Base-by-base conservation (phyloP, 345 rosid genomes). In the Garcia nutans region DNA sequence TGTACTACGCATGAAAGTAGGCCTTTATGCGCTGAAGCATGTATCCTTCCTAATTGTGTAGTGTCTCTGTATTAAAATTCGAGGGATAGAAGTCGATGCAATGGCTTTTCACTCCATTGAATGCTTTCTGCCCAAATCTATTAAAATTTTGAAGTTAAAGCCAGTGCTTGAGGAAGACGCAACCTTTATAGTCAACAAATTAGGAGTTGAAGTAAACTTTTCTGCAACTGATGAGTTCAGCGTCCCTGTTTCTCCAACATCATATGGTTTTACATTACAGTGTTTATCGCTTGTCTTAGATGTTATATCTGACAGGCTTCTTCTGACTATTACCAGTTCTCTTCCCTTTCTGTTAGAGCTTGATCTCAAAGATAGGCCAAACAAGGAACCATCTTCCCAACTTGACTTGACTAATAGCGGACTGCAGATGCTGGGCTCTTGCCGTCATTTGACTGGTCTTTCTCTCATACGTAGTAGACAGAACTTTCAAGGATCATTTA, bases 341-440 rank as follows among this genome's bases (percentile, higher is more conserved):
- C 82, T 91, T 66, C 88, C 93, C 71, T 65, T 60, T 69, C 79
- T 91, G 68, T 77, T 87, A 55, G 89, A 87, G 74, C 76, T 91
- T 67, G 88, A 88, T 76, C 91, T 91, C n/a, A 88, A 88, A 82
- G 96, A 91, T 70, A 84, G 87, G 78, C 92, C 93, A 57, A 66
- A 70, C 37, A 78, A 67, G 70, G 89, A 85, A 64, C 87, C 87
- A 12, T 45, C 33, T 70, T 78, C 76, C 0, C 67, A 72, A 44
- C 56, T 17, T 26, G 92, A 91, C 81, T 78, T 91, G 82, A 87
- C 92, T 17, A 81, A 88, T 69, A 44, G 42, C 2, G 93, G 96
- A 45, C 81, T 91, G 74, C 93, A 87, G 81, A 72, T 73, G 50
- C 71, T 91, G 42, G 81, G 88, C 61, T 75, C 72, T 74, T 87